Percentiles rank a stretch among this genome's conserved stretches.
These are phyloP conservation scores for Seminavis robusta DNA, from an alignment of 108 stramenopile genomes.

Conservation along the genomic window DNA sequence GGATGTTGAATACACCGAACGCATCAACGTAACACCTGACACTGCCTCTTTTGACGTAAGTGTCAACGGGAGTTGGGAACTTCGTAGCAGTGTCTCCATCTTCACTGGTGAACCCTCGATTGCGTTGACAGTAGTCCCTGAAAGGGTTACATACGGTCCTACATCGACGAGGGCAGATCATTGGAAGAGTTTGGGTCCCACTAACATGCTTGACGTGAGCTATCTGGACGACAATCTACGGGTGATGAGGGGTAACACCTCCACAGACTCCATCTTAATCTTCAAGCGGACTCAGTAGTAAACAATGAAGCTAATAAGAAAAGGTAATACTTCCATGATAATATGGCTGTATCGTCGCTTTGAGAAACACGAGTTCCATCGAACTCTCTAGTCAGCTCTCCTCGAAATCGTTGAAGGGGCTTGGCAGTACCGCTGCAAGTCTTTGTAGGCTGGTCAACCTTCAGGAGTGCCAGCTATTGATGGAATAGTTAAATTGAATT, in stretches of 20 bases:
- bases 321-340: too few relatives aligned
- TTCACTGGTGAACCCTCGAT: constrained; percentile 73
- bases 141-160: constrained; percentile 67
- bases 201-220: constrained; percentile 68
- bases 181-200: constrained; percentile 80
- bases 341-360: too few relatives aligned
- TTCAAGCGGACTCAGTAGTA: constrained; percentile 19
- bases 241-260: constrained; percentile 83
- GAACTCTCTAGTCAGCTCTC: too few relatives aligned
- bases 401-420: too few relatives aligned
- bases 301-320: too few relatives aligned
- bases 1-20: constrained; percentile 75
- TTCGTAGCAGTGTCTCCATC: constrained; percentile 58
- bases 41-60: constrained; percentile 66
- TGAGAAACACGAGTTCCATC: too few relatives aligned
- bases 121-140: constrained; percentile 61
- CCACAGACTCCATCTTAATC: constrained; percentile 74
- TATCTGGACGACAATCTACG: constrained; percentile 80
- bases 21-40: constrained; percentile 54
- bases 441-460: too few relatives aligned
- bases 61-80: constrained; percentile 75
- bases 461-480: too few relatives aligned
- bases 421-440: too few relatives aligned
- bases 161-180: constrained; percentile 77
- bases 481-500: too few relatives aligned